These are phyloP conservation scores for Besnoitia besnoiti DNA, from an alignment of 169 alveolate genomes.

Conservation along the genomic window DNA sequence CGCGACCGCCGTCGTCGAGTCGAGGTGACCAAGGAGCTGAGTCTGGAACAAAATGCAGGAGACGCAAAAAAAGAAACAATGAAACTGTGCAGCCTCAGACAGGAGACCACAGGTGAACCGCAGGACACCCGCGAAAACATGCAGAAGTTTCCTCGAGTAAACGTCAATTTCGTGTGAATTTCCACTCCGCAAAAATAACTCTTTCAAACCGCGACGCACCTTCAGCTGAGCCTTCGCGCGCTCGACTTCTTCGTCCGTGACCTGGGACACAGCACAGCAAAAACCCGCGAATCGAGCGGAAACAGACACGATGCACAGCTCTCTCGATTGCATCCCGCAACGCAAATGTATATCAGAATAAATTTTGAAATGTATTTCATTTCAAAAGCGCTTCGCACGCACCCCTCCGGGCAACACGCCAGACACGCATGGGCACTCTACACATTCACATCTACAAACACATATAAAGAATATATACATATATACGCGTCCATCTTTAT, in stretches of 20 bases:
- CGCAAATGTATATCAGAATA: background rate
- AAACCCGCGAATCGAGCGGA: background rate
- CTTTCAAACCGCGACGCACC: background rate
- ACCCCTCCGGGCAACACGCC: background rate
- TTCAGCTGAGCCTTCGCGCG: constrained; percentile 59
- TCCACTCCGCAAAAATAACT: too few relatives aligned
- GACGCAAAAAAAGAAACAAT: background rate
- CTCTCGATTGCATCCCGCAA: too few relatives aligned
- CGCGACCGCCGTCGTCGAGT: constrained; percentile 83
- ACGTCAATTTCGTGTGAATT: too few relatives aligned
- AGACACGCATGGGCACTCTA: background rate
- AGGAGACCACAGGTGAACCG: too few relatives aligned
- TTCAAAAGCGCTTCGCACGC: too few relatives aligned
- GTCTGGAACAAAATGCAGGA: constrained; percentile 6
- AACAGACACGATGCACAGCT: background rate
- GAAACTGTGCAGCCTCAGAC: background rate
- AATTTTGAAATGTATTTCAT: too few relatives aligned
- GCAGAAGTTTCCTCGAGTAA: background rate
- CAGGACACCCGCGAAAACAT: background rate
- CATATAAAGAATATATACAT: background rate
- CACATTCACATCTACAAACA: background rate
- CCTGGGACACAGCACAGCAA: background rate
- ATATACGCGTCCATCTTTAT: background rate
- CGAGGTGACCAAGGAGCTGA: constrained; percentile 81
- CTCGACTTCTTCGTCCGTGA: constrained; percentile 60